A percentile compares a stretch with the other conserved stretches of the same genome.
These are phyloP conservation scores for Annulohypoxylon nitens DNA, from an alignment of 495 filamentous ascomycete species.

Conservation along the genomic window DNA sequence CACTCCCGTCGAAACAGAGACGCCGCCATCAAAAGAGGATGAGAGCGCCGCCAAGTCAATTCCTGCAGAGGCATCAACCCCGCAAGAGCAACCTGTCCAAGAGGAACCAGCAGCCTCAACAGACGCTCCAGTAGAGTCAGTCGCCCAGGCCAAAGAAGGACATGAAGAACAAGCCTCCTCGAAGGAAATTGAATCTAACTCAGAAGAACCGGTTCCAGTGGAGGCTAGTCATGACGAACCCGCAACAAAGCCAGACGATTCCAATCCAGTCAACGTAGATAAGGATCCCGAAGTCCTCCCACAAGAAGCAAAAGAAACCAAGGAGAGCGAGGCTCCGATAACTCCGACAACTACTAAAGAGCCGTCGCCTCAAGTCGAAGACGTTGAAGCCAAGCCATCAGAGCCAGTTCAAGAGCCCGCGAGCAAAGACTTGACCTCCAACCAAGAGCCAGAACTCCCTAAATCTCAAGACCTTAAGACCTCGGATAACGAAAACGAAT, in stretches of 20 bases:
- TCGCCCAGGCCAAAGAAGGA: slow-evolving; percentile 6
- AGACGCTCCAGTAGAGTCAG: neutral
- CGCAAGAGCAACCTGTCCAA: slow-evolving; percentile 17
- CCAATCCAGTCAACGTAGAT: neutral
- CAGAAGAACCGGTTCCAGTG: slow-evolving; percentile 8
- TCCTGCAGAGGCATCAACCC: neutral
- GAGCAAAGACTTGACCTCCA: slow-evolving; percentile 3
- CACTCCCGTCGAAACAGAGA: neutral
- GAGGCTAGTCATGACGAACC: slow-evolving; percentile 11
- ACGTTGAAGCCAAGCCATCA: neutral
- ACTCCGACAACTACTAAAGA: neutral
- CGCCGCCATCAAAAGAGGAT: neutral
- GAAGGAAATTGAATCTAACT: neutral
- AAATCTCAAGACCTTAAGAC: neutral
- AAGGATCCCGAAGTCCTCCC: neutral
- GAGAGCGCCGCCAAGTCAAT: neutral
- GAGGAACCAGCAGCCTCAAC: neutral
- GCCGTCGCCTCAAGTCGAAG: neutral
- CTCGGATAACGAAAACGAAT: slow-evolving; percentile 3
- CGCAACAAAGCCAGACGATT: neutral
- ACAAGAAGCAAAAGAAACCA: slow-evolving; percentile 5
- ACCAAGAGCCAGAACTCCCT: slow-evolving; percentile 5
- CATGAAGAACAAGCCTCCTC: slow-evolving; percentile 5
- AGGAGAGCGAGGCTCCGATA: neutral
- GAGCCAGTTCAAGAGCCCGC: neutral